Evolutionary conservation across 306 rosid genomes (phyloP).

Genomic region (Vigna reflexopilosa): DNA sequence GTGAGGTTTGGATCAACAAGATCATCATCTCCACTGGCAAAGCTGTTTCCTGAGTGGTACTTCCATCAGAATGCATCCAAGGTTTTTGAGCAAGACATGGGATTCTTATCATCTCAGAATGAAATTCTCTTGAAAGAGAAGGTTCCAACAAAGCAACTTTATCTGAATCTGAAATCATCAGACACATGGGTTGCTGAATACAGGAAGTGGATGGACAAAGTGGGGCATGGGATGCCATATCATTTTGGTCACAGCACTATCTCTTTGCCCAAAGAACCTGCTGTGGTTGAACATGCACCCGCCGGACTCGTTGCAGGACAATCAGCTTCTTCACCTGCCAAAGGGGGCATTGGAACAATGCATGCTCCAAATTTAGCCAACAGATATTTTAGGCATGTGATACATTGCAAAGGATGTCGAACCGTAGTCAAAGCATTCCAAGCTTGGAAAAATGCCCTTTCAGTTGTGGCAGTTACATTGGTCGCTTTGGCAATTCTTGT

Average conservation of each 20-base stretch:
- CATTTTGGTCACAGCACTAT: slow-evolving; percentile 92
- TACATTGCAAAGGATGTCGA: slow-evolving; percentile 86
- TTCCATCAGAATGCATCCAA: slow-evolving; percentile 93
- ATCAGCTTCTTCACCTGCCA: slow-evolving; percentile 80
- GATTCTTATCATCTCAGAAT: slow-evolving; percentile 92
- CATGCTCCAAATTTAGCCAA: slow-evolving; percentile 86
- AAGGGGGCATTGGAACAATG: slow-evolving; percentile 85
- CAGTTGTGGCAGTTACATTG: slow-evolving; percentile 59
- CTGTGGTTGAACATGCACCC: slow-evolving; percentile 93
- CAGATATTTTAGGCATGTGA: slow-evolving; percentile 83
- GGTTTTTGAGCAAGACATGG: slow-evolving; percentile 99
- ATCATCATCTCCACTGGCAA: slow-evolving; percentile 57
- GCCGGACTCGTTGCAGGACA: slow-evolving; percentile 82
- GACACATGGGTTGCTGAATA: slow-evolving; percentile 96
- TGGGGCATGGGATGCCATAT: slow-evolving; percentile 98
- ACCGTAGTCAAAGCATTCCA: slow-evolving; percentile 71
- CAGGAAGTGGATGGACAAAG: slow-evolving; percentile 97
- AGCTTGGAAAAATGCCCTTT: slow-evolving; percentile 75
- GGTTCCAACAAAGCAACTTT: slow-evolving; percentile 85
- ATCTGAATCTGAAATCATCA: slow-evolving; percentile 81
- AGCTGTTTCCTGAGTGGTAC: slow-evolving; percentile 87
- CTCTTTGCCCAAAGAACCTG: slow-evolving; percentile 82
- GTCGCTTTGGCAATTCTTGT: slow-evolving; percentile 69
- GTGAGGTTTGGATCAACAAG: slow-evolving; percentile 89
- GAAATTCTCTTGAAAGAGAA: slow-evolving; percentile 79